Percentiles rank a stretch among this genome's conserved stretches.
Evolutionary conservation across 1,284 basidiomycete species (phyloP).

Genomic region (Acaromyces ingoldii): DNA sequence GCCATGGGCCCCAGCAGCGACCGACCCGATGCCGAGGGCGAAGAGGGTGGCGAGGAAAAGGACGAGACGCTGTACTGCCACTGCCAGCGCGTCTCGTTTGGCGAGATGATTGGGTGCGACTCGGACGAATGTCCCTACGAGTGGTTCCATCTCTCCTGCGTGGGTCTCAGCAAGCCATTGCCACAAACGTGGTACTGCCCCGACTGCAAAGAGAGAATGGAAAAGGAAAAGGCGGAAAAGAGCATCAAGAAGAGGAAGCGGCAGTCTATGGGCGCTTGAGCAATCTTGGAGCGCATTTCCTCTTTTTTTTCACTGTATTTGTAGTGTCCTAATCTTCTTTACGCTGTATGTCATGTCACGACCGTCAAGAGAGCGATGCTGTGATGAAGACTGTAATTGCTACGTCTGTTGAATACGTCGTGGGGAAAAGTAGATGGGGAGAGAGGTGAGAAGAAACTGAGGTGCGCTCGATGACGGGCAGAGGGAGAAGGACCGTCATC

Average conservation of each 20-base stretch:
- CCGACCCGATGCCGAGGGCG: too few species aligned
- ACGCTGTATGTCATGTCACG: too few species aligned
- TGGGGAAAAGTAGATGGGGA: not conserved
- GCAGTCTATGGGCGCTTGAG: not conserved
- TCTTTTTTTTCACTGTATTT: not conserved
- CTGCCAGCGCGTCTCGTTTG: slow-evolving; percentile 48
- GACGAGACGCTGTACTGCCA: slow-evolving; percentile 49
- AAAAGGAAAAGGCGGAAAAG: slow-evolving; percentile 5
- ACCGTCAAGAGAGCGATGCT: too few species aligned
- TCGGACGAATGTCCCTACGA: slow-evolving; percentile 41
- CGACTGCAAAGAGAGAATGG: slow-evolving; percentile 14
- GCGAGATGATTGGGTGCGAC: slow-evolving; percentile 36
- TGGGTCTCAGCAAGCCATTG: slow-evolving; percentile 46
- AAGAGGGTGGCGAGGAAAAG: slow-evolving; percentile 29
- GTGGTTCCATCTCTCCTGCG: slow-evolving; percentile 51
- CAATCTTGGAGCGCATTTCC: not conserved
- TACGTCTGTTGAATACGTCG: not conserved
- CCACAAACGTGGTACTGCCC: slow-evolving; percentile 48
- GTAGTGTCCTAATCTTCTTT: not conserved
- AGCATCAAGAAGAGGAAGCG: slow-evolving; percentile 9
- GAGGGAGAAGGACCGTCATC: too few species aligned
- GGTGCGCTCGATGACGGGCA: too few species aligned
- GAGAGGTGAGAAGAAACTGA: too few species aligned
- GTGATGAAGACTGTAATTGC: too few species aligned
- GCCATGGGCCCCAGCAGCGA: too few species aligned